phyloP scores from a whole-genome alignment of 192 early-diverging fungal species.

The Phycomyces blakesleeanus region DNA sequence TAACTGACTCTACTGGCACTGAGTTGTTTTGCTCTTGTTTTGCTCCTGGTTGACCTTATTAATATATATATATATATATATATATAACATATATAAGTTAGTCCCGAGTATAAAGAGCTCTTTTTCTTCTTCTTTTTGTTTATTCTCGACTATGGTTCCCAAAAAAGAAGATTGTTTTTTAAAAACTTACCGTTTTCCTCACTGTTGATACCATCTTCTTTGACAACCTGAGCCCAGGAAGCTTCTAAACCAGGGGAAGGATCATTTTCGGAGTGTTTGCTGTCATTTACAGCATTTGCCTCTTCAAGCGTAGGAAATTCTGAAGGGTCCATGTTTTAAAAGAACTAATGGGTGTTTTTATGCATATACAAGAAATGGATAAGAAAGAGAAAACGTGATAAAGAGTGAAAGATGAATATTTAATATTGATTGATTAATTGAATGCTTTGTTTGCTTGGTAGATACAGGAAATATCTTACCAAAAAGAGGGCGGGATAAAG shows the following conservation, averaged over 20 bases:
- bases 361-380: no score
- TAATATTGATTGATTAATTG: no score
- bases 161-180: neutral
- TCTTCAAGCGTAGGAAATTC: slow-evolving; percentile 16
- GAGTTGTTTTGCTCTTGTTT: neutral
- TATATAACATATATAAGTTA: no score
- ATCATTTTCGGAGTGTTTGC: neutral
- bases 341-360: no score
- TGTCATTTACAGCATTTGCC: neutral
- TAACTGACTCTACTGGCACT: slow-evolving; percentile 1
- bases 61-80: no score
- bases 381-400: no score
- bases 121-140: neutral
- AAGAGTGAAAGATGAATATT: no score
- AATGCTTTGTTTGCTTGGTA: no score
- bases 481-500: neutral
- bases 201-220: slow-evolving; percentile 1
- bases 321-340: slow-evolving; percentile 8
- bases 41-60: neutral
- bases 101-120: no score
- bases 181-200: neutral
- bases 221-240: slow-evolving; percentile 15
- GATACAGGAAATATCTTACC: neutral
- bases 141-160: neutral
- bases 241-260: slow-evolving; percentile 1